Conservation (phyloP, 305 asterid species). For the Fraxinus paxiana region DNA sequence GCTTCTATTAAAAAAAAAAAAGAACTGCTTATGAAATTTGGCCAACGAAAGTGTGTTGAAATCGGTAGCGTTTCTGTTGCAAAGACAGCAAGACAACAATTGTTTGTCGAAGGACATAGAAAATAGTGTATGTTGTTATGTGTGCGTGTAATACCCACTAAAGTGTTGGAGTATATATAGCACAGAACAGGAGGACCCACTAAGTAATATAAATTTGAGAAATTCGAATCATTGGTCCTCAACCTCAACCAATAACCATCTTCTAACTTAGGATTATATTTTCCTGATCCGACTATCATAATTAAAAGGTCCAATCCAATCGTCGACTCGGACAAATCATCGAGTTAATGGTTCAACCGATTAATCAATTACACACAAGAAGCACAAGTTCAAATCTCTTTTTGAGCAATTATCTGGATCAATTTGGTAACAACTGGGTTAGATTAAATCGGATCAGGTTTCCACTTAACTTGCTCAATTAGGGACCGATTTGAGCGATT, state of each 20-base stretch:
- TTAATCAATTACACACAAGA: too few species aligned
- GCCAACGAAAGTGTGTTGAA: slow-evolving; percentile 5
- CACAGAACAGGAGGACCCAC: slow-evolving; percentile 17
- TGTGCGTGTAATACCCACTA: background rate
- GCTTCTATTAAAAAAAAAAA: background rate
- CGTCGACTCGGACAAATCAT: too few species aligned
- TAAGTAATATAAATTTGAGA: background rate
- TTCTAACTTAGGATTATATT: background rate
- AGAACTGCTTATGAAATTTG: background rate
- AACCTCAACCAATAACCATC: background rate
- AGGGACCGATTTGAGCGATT: too few species aligned
- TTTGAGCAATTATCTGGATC: too few species aligned
- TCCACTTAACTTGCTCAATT: too few species aligned
- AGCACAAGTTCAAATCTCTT: too few species aligned
- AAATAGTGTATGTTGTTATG: slow-evolving; percentile 3
- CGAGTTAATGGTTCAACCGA: too few species aligned
- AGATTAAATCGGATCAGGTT: too few species aligned
- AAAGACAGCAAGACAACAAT: slow-evolving; percentile 6
- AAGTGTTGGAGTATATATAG: slow-evolving; percentile 8
- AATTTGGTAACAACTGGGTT: too few species aligned
- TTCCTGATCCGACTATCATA: background rate
- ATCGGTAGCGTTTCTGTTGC: slow-evolving; percentile 28
- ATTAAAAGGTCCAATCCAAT: too few species aligned
- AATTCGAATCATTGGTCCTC: background rate
- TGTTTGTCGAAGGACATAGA: slow-evolving; percentile 1